Percentiles rank a stretch among this genome's conserved stretches.
Evolutionary conservation across 495 filamentous ascomycete genomes (phyloP).

Genomic region (Aspergillus diversus): DNA sequence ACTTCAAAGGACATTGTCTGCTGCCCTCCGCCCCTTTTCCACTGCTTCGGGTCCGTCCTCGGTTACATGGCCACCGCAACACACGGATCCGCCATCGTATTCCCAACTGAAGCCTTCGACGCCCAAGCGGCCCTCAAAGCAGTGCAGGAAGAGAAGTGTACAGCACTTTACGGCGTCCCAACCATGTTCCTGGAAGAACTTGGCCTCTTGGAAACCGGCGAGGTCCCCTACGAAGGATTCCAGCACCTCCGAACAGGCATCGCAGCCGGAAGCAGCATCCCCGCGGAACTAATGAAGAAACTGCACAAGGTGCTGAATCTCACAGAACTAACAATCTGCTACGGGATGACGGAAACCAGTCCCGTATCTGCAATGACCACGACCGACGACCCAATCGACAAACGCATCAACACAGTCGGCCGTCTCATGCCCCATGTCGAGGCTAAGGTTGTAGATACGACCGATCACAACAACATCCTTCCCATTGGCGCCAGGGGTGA

Average conservation of each 20-base stretch:
- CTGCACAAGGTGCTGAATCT: slow-evolving; percentile 78
- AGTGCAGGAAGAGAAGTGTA: slow-evolving; percentile 75
- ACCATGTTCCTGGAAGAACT: slow-evolving; percentile 96
- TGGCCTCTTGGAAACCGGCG: slow-evolving; percentile 64
- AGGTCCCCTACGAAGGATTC: slow-evolving; percentile 61
- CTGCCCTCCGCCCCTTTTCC: slow-evolving; percentile 87
- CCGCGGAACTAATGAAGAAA: slow-evolving; percentile 80
- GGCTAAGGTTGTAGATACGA: slow-evolving; percentile 79
- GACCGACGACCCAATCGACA: slow-evolving; percentile 77
- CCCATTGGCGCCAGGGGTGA: slow-evolving; percentile 74
- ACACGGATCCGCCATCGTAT: slow-evolving; percentile 81
- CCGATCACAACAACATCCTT: slow-evolving; percentile 58
- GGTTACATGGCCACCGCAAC: slow-evolving; percentile 95
- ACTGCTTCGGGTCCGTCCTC: slow-evolving; percentile 90
- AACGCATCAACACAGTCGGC: slow-evolving; percentile 78
- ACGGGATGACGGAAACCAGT: slow-evolving; percentile 97
- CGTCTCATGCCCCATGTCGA: slow-evolving; percentile 77
- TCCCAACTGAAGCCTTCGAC: slow-evolving; percentile 87
- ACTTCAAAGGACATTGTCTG: slow-evolving; percentile 73
- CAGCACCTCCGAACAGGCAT: slow-evolving; percentile 82
- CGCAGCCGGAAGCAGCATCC: slow-evolving; percentile 85
- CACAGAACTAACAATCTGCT: slow-evolving; percentile 89
- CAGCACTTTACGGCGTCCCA: slow-evolving; percentile 89
- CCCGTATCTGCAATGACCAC: slow-evolving; percentile 93
- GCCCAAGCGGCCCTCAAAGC: slow-evolving; percentile 69